Conservation (phyloP, 805 yeast species). For the Yarrowia sp. region DNA sequence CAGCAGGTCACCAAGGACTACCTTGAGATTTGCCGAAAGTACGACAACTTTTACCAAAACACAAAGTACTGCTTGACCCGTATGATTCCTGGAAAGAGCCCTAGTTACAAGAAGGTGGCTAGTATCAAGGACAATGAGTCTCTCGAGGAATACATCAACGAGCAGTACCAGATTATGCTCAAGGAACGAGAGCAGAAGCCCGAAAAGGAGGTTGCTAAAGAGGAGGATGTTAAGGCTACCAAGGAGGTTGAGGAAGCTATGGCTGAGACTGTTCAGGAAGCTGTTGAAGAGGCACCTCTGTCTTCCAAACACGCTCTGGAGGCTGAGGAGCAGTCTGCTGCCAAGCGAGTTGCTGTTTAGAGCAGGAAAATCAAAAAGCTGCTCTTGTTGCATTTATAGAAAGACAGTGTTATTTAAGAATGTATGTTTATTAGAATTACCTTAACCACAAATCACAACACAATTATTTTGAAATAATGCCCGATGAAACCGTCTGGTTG, state of each 20-base stretch:
- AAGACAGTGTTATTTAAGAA: conserved; percentile 7
- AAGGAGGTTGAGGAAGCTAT: neutral
- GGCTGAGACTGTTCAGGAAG: neutral
- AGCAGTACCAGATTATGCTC: neutral
- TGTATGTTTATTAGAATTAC: neutral
- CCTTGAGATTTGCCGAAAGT: conserved; percentile 50
- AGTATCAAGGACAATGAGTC: conserved; percentile 47
- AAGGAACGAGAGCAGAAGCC: neutral
- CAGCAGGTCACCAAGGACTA: conserved; percentile 54
- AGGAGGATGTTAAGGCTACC: conserved; percentile 10
- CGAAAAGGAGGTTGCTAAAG: neutral
- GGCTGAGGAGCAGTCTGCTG: neutral
- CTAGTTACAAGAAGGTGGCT: conserved; percentile 56
- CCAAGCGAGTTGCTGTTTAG: conserved; percentile 5
- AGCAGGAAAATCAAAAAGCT: neutral
- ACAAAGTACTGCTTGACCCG: conserved; percentile 78
- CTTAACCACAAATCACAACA: neutral
- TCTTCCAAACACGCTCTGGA: neutral
- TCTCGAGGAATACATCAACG: neutral
- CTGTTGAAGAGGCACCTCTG: neutral
- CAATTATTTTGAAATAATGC: too few species aligned
- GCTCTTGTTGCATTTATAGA: conserved; percentile 20
- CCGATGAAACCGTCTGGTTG: neutral
- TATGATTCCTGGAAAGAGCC: conserved; percentile 73
- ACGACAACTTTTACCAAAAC: conserved; percentile 65